phyloP scores from a whole-genome alignment of 2,329 filamentous ascomycete genomes.

The Beauveria pseudobassiana region DNA sequence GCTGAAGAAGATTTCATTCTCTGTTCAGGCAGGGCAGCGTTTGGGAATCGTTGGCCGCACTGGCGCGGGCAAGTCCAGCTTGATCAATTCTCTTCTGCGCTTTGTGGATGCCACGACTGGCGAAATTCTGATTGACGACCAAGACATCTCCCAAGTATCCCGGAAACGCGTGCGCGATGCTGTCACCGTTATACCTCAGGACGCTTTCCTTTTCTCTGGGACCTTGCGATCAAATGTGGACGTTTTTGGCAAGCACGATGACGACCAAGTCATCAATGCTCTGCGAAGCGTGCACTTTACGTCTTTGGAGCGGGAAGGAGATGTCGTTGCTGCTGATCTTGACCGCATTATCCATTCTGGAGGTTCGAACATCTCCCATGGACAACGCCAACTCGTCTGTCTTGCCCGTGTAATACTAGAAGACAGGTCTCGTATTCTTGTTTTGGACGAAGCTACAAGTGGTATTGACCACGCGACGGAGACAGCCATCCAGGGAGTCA shows the following conservation, averaged over 20 bases:
- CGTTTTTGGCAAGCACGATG: slow-evolving; percentile 57
- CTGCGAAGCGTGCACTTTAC: slow-evolving; percentile 50
- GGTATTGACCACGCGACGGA: slow-evolving; percentile 66
- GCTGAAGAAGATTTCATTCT: not conserved
- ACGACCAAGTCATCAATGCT: slow-evolving; percentile 55
- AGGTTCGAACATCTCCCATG: slow-evolving; percentile 61
- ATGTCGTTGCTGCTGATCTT: slow-evolving; percentile 36
- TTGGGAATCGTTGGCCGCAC: slow-evolving; percentile 9
- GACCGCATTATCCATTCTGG: slow-evolving; percentile 52
- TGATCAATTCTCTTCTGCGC: slow-evolving; percentile 9
- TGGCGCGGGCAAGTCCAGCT: slow-evolving; percentile 10
- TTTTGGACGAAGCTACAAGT: slow-evolving; percentile 58
- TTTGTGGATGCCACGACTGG: slow-evolving; percentile 5
- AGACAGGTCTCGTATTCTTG: slow-evolving; percentile 6
- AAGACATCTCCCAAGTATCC: slow-evolving; percentile 1
- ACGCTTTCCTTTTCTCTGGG: slow-evolving; percentile 68
- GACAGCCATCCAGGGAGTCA: slow-evolving; percentile 57
- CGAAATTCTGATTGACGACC: not conserved
- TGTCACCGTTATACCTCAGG: slow-evolving; percentile 31
- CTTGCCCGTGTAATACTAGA: slow-evolving; percentile 48
- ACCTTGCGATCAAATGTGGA: slow-evolving; percentile 66
- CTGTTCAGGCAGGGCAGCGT: not conserved
- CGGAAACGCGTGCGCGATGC: not conserved
- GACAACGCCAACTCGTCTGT: slow-evolving; percentile 62
- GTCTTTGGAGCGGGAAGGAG: not conserved